Conservation (phyloP, 305 asterid genomes). For the Vinca major region DNA sequence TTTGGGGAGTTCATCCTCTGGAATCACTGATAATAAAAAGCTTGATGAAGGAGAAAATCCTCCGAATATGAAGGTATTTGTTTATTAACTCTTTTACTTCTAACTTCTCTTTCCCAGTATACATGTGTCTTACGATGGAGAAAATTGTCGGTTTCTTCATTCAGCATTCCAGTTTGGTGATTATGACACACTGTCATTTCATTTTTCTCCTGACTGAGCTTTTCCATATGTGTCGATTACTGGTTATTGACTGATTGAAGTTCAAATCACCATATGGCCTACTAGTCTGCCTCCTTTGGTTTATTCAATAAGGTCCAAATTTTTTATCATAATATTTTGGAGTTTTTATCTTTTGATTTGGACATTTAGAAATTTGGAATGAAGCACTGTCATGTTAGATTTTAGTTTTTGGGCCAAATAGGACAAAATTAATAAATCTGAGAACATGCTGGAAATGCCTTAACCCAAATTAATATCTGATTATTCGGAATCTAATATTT, state of each 20-base stretch:
- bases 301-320: neutral
- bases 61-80: constrained; percentile 52
- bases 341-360: neutral
- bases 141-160: neutral
- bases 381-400: neutral
- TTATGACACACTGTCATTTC: neutral
- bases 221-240: neutral
- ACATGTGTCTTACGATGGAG: neutral
- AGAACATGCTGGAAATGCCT: neutral
- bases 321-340: neutral
- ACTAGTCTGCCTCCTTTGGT: neutral
- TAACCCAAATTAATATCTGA: neutral
- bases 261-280: neutral
- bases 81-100: neutral
- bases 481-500: constrained; percentile 1
- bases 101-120: neutral
- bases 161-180: neutral
- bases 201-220: neutral
- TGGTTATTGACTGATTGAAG: neutral
- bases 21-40: constrained; percentile 32
- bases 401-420: neutral
- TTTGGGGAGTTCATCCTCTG: constrained; percentile 30
- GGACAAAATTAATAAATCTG: neutral
- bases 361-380: neutral
- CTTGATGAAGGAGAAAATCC: constrained; percentile 26